A percentile compares a stretch with the other conserved stretches of the same genome.
phyloP scores from a whole-genome alignment of 495 filamentous ascomycete genomes.

The Trichoderma gamsii region DNA sequence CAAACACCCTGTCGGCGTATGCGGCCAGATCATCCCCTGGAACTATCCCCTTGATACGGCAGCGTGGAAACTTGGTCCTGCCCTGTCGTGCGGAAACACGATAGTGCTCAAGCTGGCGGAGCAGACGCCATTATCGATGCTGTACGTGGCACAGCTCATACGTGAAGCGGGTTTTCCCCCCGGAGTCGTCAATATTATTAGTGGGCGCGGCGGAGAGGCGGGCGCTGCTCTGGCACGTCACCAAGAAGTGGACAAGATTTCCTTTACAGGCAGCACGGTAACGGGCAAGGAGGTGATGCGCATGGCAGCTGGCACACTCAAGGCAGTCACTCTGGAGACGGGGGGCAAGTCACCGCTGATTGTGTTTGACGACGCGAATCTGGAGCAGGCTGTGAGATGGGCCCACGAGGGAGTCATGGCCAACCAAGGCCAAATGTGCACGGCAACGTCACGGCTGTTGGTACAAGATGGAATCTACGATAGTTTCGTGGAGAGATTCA shows the following conservation, averaged over 20 bases:
- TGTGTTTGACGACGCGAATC: conserved; percentile 81
- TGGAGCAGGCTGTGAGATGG: conserved; percentile 92
- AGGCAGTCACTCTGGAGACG: conserved; percentile 93
- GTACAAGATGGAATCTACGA: conserved; percentile 85
- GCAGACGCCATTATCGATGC: conserved; percentile 82
- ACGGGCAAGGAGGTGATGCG: conserved; percentile 92
- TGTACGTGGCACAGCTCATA: conserved; percentile 78
- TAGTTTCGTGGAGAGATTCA: conserved; percentile 71
- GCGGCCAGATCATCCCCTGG: conserved; percentile 92
- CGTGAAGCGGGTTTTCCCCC: conserved; percentile 90
- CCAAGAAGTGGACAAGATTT: conserved; percentile 79
- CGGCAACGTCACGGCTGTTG: conserved; percentile 82
- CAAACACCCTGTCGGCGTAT: conserved; percentile 85
- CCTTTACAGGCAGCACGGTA: conserved; percentile 83
- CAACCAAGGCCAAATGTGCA: conserved; percentile 82
- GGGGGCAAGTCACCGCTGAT: conserved; percentile 86
- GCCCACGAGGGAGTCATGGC: conserved; percentile 77
- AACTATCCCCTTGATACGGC: conserved; percentile 88
- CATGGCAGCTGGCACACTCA: conserved; percentile 77
- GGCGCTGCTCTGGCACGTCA: conserved; percentile 78
- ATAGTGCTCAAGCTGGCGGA: conserved; percentile 87
- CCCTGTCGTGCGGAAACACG: conserved; percentile 83
- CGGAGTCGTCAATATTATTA: conserved; percentile 86
- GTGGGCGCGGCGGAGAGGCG: conserved; percentile 71
- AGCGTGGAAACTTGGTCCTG: conserved; percentile 90